Base-by-base conservation (phyloP, 768 basidiomycete species). In the Tricholoma flavovirens region DNA sequence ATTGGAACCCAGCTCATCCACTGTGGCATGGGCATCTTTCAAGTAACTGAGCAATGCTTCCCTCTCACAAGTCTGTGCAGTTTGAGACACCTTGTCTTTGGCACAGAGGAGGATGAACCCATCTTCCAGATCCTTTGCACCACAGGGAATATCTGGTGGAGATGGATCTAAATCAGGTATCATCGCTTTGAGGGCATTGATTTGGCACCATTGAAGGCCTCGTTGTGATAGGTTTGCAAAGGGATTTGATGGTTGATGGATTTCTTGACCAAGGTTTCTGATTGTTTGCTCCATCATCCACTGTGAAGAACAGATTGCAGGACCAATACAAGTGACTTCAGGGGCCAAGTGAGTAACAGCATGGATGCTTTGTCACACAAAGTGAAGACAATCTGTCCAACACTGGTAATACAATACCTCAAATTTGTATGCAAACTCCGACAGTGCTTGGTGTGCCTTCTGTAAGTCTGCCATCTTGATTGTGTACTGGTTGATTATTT, bases 361-460 rank as follows among this genome's bases (percentile, higher is more conserved):
- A n/a, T n/a, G n/a, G n/a, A n/a, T n/a, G n/a, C 66, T 62, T 11
- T 61, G 75, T 1, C 65, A 65, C 2, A 63, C 40, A 26, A 76
- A 71, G 51, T 77, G 75, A 1, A 79, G 48, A 0, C 58, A 54
- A 14, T 61, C 61, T 3, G 51, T 3, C 42, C 63, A 7, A 29
- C 63, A 19, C 22, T 71, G 67, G 48, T 66, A 69, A 57, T 77
- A 77, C 0, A 75, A 53, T 0, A 50, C 17, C 57, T 77, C 73
- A 58, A 65, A 77, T 12, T 76, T 71, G 5, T 55, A 46, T 1
- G 57, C 53, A 56, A 71, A 77, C 9, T 63, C 43, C 1, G 62
- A 12, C 12, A 76, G 54, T 0, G 57, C 45, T 0, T 17, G 7
- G n/a, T 75, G 66, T 0, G 66, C 71, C 0, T 58, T 17, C 6